Percentiles rank a stretch among this genome's conserved stretches.
These are phyloP conservation scores for Neurospora sp. DNA, from an alignment of 495 filamentous ascomycete genomes.

Conservation along the genomic window DNA sequence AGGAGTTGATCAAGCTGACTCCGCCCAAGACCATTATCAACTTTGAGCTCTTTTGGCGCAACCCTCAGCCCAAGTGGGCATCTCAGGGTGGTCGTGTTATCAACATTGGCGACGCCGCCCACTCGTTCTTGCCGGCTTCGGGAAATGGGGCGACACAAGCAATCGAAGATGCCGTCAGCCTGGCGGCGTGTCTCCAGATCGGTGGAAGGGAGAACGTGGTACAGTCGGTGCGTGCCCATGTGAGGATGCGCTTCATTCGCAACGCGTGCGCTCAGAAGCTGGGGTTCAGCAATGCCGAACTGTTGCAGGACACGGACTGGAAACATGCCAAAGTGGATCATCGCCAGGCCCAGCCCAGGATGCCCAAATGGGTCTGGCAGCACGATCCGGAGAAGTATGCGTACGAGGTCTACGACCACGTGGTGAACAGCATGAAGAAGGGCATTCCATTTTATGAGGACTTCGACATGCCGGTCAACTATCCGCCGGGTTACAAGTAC, in stretches of 20 bases:
- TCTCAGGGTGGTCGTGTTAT: conserved; percentile 49
- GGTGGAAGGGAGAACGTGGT: conserved; percentile 51
- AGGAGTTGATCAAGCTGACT: conserved; percentile 45
- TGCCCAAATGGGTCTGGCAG: conserved; percentile 43
- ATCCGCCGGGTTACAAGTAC: conserved; percentile 34
- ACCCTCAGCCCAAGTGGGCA: conserved; percentile 54
- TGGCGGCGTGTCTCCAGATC: conserved; percentile 51
- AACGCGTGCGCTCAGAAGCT: conserved; percentile 46
- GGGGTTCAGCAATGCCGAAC: conserved; percentile 44
- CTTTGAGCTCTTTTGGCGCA: conserved; percentile 57
- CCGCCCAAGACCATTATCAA: conserved; percentile 49
- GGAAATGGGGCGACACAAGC: conserved; percentile 61
- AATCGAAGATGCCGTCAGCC: conserved; percentile 56
- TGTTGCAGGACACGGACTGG: conserved; percentile 50
- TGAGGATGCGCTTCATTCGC: conserved; percentile 44
- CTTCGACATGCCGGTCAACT: conserved; percentile 30
- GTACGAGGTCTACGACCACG: conserved; percentile 41
- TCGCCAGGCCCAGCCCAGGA: conserved; percentile 35
- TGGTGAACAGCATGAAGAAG: conserved; percentile 27
- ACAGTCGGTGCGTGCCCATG: conserved; percentile 37
- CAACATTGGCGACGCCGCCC: conserved; percentile 56
- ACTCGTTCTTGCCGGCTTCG: conserved; percentile 58
- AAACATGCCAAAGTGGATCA: conserved; percentile 39
- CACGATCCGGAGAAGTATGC: conserved; percentile 48
- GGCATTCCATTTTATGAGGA: conserved; percentile 30